Conservation (phyloP, 176 grass and related monocot species). For the Hordeum marinum region DNA sequence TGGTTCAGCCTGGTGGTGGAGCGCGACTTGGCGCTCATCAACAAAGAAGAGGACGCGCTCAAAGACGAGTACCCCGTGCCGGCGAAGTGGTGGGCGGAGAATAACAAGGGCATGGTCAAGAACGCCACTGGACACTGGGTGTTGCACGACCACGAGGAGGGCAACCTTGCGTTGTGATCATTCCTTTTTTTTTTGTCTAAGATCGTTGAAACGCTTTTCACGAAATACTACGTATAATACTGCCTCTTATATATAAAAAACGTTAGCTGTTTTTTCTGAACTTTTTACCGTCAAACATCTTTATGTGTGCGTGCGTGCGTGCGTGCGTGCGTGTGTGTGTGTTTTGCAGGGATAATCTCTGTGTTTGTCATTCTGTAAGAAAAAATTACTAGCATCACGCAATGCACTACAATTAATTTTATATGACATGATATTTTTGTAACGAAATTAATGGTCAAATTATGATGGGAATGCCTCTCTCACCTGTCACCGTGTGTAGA, state of each 20-base stretch:
- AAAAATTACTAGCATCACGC: too few species aligned
- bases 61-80: conserved; percentile 65
- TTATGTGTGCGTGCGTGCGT: background rate
- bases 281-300: background rate
- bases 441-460: too few species aligned
- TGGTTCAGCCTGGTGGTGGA: conserved; percentile 57
- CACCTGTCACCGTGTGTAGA: too few species aligned
- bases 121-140: conserved; percentile 47
- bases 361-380: background rate
- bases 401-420: too few species aligned
- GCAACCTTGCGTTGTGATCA: conserved; percentile 31
- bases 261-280: background rate
- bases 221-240: background rate
- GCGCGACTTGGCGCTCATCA: conserved; percentile 70
- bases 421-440: too few species aligned
- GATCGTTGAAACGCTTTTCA: background rate
- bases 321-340: background rate
- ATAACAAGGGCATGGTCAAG: conserved; percentile 78
- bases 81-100: conserved; percentile 53
- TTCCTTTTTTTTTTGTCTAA: background rate
- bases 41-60: conserved; percentile 67
- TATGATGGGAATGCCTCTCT: too few species aligned
- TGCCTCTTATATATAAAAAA: background rate
- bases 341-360: background rate
- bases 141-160: conserved; percentile 71